These are phyloP conservation scores for Exophiala mesophila DNA, from an alignment of 2,329 filamentous ascomycete genomes.

Conservation along the genomic window DNA sequence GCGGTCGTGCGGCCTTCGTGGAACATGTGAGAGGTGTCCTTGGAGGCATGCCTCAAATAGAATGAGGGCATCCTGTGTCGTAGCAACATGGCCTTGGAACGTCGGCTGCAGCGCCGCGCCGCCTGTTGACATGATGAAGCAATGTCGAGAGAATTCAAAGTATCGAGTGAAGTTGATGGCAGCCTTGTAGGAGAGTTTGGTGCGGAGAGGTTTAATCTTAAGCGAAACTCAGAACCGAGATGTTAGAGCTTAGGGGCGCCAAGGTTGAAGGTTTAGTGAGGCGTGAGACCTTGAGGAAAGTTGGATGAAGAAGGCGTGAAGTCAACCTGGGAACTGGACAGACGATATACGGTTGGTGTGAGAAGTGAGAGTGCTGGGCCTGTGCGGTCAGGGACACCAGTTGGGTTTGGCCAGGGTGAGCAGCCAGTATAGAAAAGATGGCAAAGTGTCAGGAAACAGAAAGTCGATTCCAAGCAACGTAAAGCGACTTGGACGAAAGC, in stretches of 20 bases:
- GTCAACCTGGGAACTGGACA: not conserved
- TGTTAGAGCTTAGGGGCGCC: not conserved
- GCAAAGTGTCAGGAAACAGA: too few relatives aligned
- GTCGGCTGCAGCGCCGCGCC: slow-evolving; percentile 56
- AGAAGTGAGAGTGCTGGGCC: not conserved
- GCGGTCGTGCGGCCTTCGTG: slow-evolving; percentile 78
- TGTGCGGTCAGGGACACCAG: too few relatives aligned
- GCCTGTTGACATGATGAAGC: slow-evolving; percentile 25
- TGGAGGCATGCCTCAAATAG: slow-evolving; percentile 74
- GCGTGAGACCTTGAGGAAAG: slow-evolving; percentile 1
- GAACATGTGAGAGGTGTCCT: slow-evolving; percentile 67
- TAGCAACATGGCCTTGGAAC: slow-evolving; percentile 62
- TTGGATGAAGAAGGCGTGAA: slow-evolving; percentile 7
- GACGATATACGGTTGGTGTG: slow-evolving; percentile 6
- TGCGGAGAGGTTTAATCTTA: slow-evolving; percentile 16
- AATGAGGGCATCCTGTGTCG: slow-evolving; percentile 69
- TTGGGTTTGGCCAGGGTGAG: too few relatives aligned
- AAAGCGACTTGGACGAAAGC: not conserved
- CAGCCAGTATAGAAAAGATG: too few relatives aligned
- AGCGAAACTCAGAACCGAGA: slow-evolving; percentile 16
- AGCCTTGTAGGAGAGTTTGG: slow-evolving; percentile 3
- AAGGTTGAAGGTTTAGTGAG: slow-evolving; percentile 5
- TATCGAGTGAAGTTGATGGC: not conserved
- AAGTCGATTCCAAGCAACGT: too few relatives aligned
- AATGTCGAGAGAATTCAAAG: not conserved